A percentile compares a stretch with the other conserved stretches of the same genome.
These are phyloP conservation scores for Boletus reticulatus DNA, from an alignment of 768 basidiomycete species.

Conservation along the genomic window DNA sequence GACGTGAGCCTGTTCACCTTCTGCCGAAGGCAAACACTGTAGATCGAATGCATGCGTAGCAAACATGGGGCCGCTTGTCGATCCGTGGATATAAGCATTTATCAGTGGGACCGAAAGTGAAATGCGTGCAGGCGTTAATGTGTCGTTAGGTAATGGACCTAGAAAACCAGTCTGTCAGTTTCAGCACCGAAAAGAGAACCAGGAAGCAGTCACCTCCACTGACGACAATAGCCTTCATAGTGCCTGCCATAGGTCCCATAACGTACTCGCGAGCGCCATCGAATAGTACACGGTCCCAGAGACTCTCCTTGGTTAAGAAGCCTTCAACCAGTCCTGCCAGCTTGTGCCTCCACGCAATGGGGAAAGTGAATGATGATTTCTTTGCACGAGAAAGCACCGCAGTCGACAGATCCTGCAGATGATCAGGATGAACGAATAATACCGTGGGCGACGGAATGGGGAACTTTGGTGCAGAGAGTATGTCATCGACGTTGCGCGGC, in stretches of 20 bases:
- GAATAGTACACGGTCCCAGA: conserved; percentile 85
- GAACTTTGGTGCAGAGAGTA: conserved; percentile 45
- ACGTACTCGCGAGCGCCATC: conserved; percentile 59
- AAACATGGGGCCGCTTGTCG: conserved; percentile 74
- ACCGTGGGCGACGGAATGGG: conserved; percentile 76
- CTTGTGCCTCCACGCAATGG: conserved; percentile 80
- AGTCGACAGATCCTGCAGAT: conserved; percentile 53
- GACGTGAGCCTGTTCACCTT: conserved; percentile 42
- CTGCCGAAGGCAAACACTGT: conserved; percentile 58
- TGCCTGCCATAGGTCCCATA: conserved; percentile 58
- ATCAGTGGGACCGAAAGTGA: conserved; percentile 78
- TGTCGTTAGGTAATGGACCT: conserved; percentile 51
- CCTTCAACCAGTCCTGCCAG: conserved; percentile 65
- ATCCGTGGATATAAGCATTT: conserved; percentile 56
- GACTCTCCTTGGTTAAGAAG: conserved; percentile 69
- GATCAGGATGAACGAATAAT: conserved; percentile 66
- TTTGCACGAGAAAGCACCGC: conserved; percentile 55
- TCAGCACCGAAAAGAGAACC: background rate
- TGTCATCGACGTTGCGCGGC: conserved; percentile 43
- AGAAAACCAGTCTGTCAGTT: background rate
- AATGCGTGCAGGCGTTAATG: conserved; percentile 63
- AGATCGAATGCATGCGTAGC: conserved; percentile 84
- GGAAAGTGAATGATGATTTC: conserved; percentile 51
- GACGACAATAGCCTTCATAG: conserved; percentile 66
- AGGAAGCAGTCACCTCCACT: conserved; percentile 57